phyloP scores from a whole-genome alignment of 192 early-diverging fungal genomes.

The Thamnidium elegans region DNA sequence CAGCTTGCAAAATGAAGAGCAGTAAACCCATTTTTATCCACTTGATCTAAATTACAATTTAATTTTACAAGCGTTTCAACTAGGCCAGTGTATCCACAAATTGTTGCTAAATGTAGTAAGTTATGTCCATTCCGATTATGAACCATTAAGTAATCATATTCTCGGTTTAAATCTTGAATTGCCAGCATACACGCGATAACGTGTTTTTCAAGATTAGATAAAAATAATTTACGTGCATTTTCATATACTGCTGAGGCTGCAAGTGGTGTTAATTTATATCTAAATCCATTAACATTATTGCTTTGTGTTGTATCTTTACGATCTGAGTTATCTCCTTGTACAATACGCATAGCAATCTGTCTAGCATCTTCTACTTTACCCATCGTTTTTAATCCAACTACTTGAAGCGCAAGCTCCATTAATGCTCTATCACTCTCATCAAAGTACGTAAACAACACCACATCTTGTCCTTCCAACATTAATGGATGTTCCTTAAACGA shows the following conservation, averaged over 20 bases:
- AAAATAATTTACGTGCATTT: constrained; percentile 22
- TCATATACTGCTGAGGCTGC: constrained; percentile 25
- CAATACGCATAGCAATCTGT: constrained; percentile 60
- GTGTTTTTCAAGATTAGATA: constrained; percentile 21
- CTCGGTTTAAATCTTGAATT: constrained; percentile 22
- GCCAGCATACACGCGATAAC: constrained; percentile 12
- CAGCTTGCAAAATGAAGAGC: constrained; percentile 59
- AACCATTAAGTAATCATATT: constrained; percentile 13
- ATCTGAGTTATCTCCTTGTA: constrained; percentile 30
- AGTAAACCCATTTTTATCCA: constrained; percentile 54
- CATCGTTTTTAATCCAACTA: constrained; percentile 68
- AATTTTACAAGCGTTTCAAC: constrained; percentile 29
- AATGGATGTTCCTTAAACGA: constrained; percentile 40
- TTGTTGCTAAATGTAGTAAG: constrained; percentile 51
- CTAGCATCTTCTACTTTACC: constrained; percentile 66
- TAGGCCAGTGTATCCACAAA: constrained; percentile 48
- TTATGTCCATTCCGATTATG: constrained; percentile 36
- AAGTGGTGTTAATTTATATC: constrained; percentile 30
- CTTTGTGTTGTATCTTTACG: neutral
- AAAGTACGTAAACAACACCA: constrained; percentile 47
- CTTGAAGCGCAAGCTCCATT: constrained; percentile 78
- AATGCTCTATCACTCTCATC: constrained; percentile 75
- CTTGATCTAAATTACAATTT: constrained; percentile 36
- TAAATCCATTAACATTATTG: constrained; percentile 37
- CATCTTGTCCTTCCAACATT: constrained; percentile 36